Base-by-base conservation (phyloP, 768 basidiomycete species). In the Mrakia hoshinonis region DNA sequence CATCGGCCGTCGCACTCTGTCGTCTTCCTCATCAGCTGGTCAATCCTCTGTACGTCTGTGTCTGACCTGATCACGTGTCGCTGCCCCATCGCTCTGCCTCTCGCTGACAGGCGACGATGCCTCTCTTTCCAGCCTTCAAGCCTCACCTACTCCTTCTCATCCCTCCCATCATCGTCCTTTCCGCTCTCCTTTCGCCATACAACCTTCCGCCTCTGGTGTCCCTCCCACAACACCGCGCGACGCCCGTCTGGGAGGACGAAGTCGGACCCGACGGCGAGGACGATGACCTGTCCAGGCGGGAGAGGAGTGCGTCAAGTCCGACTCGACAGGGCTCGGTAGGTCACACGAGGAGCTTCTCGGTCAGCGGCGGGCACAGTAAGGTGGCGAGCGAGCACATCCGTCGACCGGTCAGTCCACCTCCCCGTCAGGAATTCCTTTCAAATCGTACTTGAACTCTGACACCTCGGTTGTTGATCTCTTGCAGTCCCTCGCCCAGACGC, bases 11-110 rank as follows among this genome's bases (percentile, higher is more conserved):
- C 26, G 2, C 54, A 67, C 61, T 68, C 66, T 6, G 47, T 69
- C 38, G 26, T 60, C 31, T 73, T 68, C 38, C 52, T 67, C 60
- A 34, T 73, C 36, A 34, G 39, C 15, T 73, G 72, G 72, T 46
- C 52, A 0, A 43, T 73, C 38, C 49, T 73, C 49, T 43, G 72
- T 73, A 11, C 48, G 70, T 61, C n/a, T n/a, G 18, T 31, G 4
- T 2, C 18, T 7, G 15, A 31, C 34, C 20, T n/a, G 31, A 22
- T 22, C 58, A 36, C 58, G 58, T 61, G 58, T 31, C 36, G 31
- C 31, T 61, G 13, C 7, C 26, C 15, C 29, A 10, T 24, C 13
- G 1, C 43, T 15, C 34, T 31, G 3, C 31, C n/a, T 66, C 65
- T 12, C 48, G 31, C 48, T 38, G 22, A 34, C 65, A n/a, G n/a